Percentiles rank a stretch among this genome's conserved stretches.
These are phyloP conservation scores for Camelina hispida DNA, from an alignment of 345 rosid genomes.

Conservation along the genomic window DNA sequence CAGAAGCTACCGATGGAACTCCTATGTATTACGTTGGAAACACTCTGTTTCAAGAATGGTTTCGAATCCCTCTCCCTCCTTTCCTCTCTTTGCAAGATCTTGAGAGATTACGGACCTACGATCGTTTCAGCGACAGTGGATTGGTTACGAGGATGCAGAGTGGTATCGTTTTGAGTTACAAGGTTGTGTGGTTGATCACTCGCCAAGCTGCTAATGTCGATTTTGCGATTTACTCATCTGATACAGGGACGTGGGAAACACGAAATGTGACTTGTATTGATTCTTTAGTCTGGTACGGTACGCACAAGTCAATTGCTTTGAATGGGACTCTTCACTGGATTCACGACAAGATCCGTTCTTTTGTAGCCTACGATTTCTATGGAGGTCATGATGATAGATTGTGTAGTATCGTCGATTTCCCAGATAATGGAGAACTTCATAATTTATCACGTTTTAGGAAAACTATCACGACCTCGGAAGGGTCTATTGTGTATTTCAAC, in stretches of 20 bases:
- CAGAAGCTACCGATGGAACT: neutral
- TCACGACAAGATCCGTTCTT: neutral
- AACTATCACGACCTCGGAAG: conserved; percentile 18
- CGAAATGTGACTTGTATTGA: neutral
- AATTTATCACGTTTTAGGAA: conserved; percentile 8
- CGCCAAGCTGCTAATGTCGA: neutral
- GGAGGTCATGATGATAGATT: neutral
- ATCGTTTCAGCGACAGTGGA: conserved; percentile 8
- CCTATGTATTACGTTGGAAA: conserved; percentile 29
- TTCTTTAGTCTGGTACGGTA: neutral
- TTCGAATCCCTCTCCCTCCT: conserved; percentile 20
- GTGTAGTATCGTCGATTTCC: conserved; percentile 13
- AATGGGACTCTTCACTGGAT: conserved; percentile 33
- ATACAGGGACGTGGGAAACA: conserved; percentile 17
- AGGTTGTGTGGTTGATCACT: conserved; percentile 26
- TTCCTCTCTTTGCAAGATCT: neutral
- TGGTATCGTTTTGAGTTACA: conserved; percentile 27
- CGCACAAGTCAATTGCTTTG: conserved; percentile 16
- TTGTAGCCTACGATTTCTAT: conserved; percentile 31
- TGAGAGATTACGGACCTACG: neutral
- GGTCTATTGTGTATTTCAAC: conserved; percentile 30
- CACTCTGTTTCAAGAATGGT: conserved; percentile 28
- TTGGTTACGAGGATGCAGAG: conserved; percentile 27
- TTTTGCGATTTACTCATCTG: conserved; percentile 23
- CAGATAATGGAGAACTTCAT: neutral